Percentiles rank a stretch among this genome's conserved stretches.
Evolutionary conservation across 1,139 yeast genomes (phyloP).

Genomic region (Zygosaccharomyces pseudobailii): DNA sequence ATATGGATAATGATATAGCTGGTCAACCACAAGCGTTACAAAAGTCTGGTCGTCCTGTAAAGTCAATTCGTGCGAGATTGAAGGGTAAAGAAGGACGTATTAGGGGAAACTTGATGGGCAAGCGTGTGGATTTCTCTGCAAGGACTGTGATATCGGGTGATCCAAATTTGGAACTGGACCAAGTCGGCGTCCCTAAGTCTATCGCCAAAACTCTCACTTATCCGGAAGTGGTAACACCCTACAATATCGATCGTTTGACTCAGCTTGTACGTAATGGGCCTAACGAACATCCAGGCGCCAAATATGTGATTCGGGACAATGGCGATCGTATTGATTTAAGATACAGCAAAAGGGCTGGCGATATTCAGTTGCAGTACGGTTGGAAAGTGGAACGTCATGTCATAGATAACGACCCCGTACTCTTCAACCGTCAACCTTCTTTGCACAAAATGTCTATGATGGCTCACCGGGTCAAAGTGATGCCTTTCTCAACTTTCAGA

Average conservation of each 20-base stretch:
- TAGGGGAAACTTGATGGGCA: slow-evolving; percentile 98
- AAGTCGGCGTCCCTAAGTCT: slow-evolving; percentile 96
- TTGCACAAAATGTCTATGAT: slow-evolving; percentile 99
- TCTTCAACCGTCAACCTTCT: slow-evolving; percentile 98
- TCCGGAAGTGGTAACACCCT: slow-evolving; percentile 97
- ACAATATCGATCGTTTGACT: slow-evolving; percentile 87
- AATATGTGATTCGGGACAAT: slow-evolving; percentile 94
- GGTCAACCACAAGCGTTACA: slow-evolving; percentile 99
- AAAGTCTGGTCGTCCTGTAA: slow-evolving; percentile 97
- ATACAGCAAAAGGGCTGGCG: slow-evolving; percentile 97
- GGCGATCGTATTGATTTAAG: slow-evolving; percentile 98
- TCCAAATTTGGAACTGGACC: slow-evolving; percentile 94
- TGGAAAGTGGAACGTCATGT: slow-evolving; percentile 99
- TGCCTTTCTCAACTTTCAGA: slow-evolving; percentile 98
- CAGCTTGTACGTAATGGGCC: slow-evolving; percentile 97
- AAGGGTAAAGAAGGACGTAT: slow-evolving; percentile 99
- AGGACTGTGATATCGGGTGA: slow-evolving; percentile 99
- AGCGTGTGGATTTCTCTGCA: slow-evolving; percentile 98
- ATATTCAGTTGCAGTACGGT: slow-evolving; percentile 93
- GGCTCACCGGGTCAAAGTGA: slow-evolving; percentile 99
- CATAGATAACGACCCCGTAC: slow-evolving; percentile 95
- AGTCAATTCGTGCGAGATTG: slow-evolving; percentile 95
- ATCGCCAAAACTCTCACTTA: slow-evolving; percentile 93
- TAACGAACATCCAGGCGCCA: slow-evolving; percentile 99
- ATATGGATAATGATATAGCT: slow-evolving; percentile 99